phyloP scores from a whole-genome alignment of 768 basidiomycete genomes.

The Mrakia frigida region DNA sequence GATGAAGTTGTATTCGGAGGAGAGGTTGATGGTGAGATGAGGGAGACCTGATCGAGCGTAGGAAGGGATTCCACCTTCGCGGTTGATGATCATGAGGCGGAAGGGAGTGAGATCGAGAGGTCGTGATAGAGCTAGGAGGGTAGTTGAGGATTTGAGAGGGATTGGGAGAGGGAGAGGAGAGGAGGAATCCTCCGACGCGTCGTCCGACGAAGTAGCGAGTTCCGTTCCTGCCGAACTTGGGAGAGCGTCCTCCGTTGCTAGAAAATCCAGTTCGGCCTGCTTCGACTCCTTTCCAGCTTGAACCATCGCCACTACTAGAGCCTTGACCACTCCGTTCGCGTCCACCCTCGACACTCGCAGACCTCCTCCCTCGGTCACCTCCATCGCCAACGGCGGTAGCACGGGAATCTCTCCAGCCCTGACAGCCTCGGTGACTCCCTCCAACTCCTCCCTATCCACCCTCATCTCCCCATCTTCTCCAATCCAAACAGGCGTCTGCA shows the following conservation, averaged over 20 bases:
- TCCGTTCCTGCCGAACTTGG: not conserved
- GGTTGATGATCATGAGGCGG: slow-evolving; percentile 94
- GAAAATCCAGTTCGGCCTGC: slow-evolving; percentile 40
- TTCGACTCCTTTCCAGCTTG: slow-evolving; percentile 49
- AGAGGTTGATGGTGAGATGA: slow-evolving; percentile 90
- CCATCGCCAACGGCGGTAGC: slow-evolving; percentile 83
- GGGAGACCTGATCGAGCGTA: slow-evolving; percentile 92
- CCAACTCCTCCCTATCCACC: slow-evolving; percentile 17
- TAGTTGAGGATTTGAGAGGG: not conserved
- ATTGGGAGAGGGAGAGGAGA: not conserved
- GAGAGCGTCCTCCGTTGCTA: not conserved
- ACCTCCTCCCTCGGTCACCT: slow-evolving; percentile 53
- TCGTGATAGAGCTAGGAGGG: slow-evolving; percentile 41
- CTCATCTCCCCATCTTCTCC: slow-evolving; percentile 1
- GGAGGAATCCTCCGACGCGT: not conserved
- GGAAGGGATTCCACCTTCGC: slow-evolving; percentile 93
- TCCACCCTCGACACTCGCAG: slow-evolving; percentile 75
- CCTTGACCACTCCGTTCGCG: slow-evolving; percentile 80
- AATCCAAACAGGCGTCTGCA: slow-evolving; percentile 55
- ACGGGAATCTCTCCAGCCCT: slow-evolving; percentile 94
- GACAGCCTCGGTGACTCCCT: slow-evolving; percentile 52
- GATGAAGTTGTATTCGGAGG: slow-evolving; percentile 80
- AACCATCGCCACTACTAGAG: slow-evolving; percentile 78
- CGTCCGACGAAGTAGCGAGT: not conserved
- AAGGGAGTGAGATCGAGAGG: slow-evolving; percentile 81